Percentiles rank a stretch among this genome's conserved stretches.
phyloP scores from a whole-genome alignment of 2,329 filamentous ascomycete species.

The Penicillium sp. region DNA sequence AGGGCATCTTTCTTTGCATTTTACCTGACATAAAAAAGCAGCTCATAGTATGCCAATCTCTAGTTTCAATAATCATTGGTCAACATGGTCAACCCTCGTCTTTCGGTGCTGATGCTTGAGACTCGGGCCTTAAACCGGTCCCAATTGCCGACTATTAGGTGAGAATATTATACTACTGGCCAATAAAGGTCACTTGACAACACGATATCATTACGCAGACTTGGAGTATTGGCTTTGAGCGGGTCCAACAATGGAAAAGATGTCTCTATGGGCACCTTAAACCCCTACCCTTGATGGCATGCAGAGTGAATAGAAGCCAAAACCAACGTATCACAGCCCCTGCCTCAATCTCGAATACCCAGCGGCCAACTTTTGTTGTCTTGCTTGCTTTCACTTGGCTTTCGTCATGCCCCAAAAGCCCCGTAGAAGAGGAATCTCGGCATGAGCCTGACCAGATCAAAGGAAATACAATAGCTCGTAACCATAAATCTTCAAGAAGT shows the following conservation, averaged over 20 bases:
- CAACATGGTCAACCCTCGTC: not conserved
- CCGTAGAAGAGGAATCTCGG: slow-evolving; percentile 2
- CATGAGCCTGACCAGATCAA: not conserved
- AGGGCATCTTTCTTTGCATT: not conserved
- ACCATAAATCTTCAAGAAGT: not conserved
- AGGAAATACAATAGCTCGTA: not conserved
- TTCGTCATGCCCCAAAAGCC: not conserved
- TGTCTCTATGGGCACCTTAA: not conserved
- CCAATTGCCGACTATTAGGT: not conserved
- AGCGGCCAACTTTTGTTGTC: no score
- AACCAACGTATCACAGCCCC: not conserved
- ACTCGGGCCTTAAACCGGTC: not conserved
- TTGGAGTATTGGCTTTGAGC: not conserved
- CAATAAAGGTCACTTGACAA: not conserved
- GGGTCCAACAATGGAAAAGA: not conserved
- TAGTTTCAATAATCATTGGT: not conserved
- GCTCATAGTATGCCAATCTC: not conserved
- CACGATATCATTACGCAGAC: not conserved
- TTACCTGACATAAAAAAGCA: not conserved
- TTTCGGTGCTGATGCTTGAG: not conserved
- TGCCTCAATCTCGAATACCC: not conserved
- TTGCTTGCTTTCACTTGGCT: not conserved
- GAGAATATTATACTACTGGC: not conserved
- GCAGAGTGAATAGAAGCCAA: not conserved
- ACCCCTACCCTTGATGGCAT: not conserved